Conservation (phyloP, 1,284 basidiomycete species). For the Coriolopsis trogii region DNA sequence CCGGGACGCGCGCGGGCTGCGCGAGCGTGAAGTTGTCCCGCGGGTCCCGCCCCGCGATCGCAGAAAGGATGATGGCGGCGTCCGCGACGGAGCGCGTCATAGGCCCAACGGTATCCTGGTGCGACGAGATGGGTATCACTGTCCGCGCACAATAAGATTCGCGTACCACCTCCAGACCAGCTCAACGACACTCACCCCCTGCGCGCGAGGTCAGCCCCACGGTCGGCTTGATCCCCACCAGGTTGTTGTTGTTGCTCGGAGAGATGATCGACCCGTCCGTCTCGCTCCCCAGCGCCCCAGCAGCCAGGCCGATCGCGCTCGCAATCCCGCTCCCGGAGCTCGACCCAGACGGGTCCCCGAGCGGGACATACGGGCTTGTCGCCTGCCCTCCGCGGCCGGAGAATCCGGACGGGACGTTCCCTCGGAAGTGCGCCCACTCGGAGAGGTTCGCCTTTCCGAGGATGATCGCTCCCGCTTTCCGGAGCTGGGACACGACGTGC, state of each 20-base stretch:
- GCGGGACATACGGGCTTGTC: constrained; percentile 42
- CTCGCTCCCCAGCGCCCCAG: constrained; percentile 64
- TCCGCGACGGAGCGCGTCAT: constrained; percentile 52
- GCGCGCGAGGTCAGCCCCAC: constrained; percentile 65
- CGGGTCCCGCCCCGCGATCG: constrained; percentile 49
- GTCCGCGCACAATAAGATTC: too few relatives aligned
- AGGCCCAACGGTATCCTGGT: constrained; percentile 54
- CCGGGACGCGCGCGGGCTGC: constrained; percentile 42
- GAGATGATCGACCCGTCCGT: constrained; percentile 69
- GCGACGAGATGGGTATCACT: constrained; percentile 53
- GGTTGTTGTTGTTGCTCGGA: constrained; percentile 44
- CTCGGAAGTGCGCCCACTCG: constrained; percentile 34
- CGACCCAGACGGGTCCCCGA: constrained; percentile 50
- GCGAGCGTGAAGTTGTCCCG: constrained; percentile 47
- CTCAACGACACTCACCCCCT: constrained; percentile 51
- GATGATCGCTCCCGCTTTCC: constrained; percentile 47
- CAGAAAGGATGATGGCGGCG: constrained; percentile 44
- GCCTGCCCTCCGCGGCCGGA: constrained; percentile 45
- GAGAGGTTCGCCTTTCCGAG: constrained; percentile 40
- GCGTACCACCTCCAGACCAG: too few relatives aligned
- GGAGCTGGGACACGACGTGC: constrained; percentile 40
- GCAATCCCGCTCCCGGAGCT: constrained; percentile 68
- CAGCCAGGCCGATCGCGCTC: constrained; percentile 62
- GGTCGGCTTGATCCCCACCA: constrained; percentile 60
- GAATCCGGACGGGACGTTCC: constrained; percentile 39